Evolutionary conservation across 2,329 filamentous ascomycete species (phyloP).

Genomic region (Claviceps monticola): DNA sequence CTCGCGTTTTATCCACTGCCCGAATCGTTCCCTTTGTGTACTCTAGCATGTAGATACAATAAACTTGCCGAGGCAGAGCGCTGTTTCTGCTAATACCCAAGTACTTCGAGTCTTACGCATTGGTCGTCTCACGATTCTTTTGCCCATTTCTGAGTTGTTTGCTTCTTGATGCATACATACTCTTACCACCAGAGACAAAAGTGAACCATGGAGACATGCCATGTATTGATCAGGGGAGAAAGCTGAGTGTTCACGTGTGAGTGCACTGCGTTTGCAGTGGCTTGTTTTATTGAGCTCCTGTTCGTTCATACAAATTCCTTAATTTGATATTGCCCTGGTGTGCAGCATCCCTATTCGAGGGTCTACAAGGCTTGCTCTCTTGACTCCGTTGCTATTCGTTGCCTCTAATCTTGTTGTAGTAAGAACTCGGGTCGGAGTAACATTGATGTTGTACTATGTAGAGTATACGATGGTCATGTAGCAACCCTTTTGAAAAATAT

Average conservation of each 20-base stretch:
- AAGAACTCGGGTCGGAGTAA: not conserved
- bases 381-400: not conserved
- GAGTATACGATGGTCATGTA: not conserved
- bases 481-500: not conserved
- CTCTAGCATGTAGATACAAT: constrained; percentile 58
- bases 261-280: not conserved
- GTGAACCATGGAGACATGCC: not conserved
- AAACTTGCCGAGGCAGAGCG: constrained; percentile 19
- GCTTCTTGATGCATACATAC: not conserved
- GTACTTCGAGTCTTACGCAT: not conserved
- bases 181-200: not conserved
- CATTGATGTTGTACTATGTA: not conserved
- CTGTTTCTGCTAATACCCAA: constrained; percentile 20
- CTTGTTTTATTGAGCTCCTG: not conserved
- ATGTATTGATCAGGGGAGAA: not conserved
- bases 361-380: not conserved
- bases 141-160: not conserved
- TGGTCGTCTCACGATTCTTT: not conserved
- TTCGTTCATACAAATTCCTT: not conserved
- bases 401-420: not conserved
- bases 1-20: constrained; percentile 21
- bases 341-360: not conserved
- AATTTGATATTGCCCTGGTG: not conserved
- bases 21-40: constrained; percentile 40
- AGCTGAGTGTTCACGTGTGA: not conserved